phyloP scores from a whole-genome alignment of 257 asterid species.

The Jasminum sambac region DNA sequence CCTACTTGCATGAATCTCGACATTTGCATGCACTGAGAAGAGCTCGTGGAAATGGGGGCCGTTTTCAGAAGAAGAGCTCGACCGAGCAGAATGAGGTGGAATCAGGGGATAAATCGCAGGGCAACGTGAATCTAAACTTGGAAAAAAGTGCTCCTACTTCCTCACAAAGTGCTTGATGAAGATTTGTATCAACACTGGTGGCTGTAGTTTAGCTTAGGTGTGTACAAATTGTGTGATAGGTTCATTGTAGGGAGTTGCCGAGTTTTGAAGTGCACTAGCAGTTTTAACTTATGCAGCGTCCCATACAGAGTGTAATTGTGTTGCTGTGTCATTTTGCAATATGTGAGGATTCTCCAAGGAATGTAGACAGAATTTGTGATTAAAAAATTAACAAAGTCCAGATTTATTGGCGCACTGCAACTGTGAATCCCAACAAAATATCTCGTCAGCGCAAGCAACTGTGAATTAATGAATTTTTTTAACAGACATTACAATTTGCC shows the following conservation, averaged over 20 bases:
- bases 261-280: constrained; percentile 19
- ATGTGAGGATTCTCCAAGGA: background rate
- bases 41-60: constrained; percentile 89
- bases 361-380: background rate
- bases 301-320: constrained; percentile 17
- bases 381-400: no score
- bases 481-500: no score
- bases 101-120: constrained; percentile 43
- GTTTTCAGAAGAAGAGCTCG: constrained; percentile 75
- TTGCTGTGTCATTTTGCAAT: constrained; percentile 11
- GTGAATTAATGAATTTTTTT: no score
- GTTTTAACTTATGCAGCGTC: constrained; percentile 24
- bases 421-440: no score
- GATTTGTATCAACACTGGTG: constrained; percentile 21
- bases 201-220: constrained; percentile 23
- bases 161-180: constrained; percentile 43
- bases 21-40: constrained; percentile 84
- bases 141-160: constrained; percentile 37
- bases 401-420: no score
- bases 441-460: no score
- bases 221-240: constrained; percentile 51
- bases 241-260: constrained; percentile 41
- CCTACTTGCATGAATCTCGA: constrained; percentile 93
- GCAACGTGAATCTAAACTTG: constrained; percentile 41
- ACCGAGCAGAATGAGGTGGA: constrained; percentile 51